These are phyloP conservation scores for Globisporangium splendens DNA, from an alignment of 352 stramenopile genomes.

Conservation along the genomic window DNA sequence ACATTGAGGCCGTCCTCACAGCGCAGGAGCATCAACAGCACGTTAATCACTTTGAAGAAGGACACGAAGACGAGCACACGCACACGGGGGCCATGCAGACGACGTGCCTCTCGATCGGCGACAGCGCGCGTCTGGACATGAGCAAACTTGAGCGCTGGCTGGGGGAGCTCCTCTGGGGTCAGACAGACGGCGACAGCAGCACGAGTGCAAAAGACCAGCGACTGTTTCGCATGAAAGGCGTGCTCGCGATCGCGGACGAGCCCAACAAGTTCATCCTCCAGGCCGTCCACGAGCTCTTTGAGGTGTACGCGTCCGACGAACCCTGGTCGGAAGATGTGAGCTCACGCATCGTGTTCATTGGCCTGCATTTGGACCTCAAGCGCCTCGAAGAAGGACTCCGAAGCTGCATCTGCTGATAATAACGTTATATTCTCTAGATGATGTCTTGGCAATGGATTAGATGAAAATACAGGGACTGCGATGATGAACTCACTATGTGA, in stretches of 20 bases:
- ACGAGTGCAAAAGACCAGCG: constrained; percentile 22
- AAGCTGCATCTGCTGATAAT: constrained; percentile 14
- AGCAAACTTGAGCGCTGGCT: constrained; percentile 73
- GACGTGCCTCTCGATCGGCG: constrained; percentile 49
- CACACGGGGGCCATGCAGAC: constrained; percentile 74
- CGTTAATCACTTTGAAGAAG: constrained; percentile 17
- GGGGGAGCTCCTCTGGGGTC: constrained; percentile 63
- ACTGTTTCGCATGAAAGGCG: constrained; percentile 76
- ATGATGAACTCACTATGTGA: too few species aligned
- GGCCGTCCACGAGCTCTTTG: constrained; percentile 80
- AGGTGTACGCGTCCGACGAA: constrained; percentile 68
- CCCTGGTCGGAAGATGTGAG: constrained; percentile 23
- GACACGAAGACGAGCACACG: constrained; percentile 3
- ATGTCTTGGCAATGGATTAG: too few species aligned
- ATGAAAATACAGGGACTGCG: neutral
- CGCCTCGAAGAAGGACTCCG: constrained; percentile 32
- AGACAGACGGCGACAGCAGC: constrained; percentile 25
- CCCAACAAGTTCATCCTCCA: constrained; percentile 74
- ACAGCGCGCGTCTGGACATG: constrained; percentile 27
- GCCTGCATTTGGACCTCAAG: constrained; percentile 42
- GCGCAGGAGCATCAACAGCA: constrained; percentile 14
- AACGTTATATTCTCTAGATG: too few species aligned
- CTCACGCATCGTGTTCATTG: constrained; percentile 75
- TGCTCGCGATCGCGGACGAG: constrained; percentile 49
- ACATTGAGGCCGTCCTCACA: constrained; percentile 47